These are phyloP conservation scores for Carex cristatella DNA, from an alignment of 176 grass and related monocot genomes.

Conservation along the genomic window DNA sequence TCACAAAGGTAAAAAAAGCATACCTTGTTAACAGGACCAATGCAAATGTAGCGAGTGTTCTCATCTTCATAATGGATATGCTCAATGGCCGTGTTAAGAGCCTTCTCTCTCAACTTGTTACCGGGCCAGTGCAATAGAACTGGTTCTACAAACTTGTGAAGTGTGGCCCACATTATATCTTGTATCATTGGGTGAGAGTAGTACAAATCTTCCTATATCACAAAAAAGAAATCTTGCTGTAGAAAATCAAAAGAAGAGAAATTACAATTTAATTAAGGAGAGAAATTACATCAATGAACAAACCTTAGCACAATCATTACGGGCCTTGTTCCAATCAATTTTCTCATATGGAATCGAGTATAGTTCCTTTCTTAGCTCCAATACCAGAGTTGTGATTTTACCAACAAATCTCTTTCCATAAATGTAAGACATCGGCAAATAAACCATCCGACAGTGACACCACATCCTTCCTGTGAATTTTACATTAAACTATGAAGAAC, in stretches of 20 bases:
- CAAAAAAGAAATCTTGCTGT: conserved; percentile 6
- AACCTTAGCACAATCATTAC: conserved; percentile 97
- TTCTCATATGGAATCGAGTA: conserved; percentile 42
- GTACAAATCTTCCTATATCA: conserved; percentile 89
- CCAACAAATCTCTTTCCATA: conserved; percentile 89
- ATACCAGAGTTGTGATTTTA: conserved; percentile 49
- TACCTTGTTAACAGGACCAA: conserved; percentile 98
- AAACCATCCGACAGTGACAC: conserved; percentile 96
- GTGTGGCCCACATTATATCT: conserved; percentile 85
- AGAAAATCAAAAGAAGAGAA: not conserved
- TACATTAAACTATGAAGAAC: not conserved
- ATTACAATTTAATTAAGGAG: not conserved
- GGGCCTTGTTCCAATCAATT: conserved; percentile 88
- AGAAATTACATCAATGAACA: conserved; percentile 23
- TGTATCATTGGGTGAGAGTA: conserved; percentile 85
- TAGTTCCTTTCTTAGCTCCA: conserved; percentile 75
- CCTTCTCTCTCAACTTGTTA: conserved; percentile 67
- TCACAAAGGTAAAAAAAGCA: not conserved
- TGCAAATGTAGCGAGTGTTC: conserved; percentile 90
- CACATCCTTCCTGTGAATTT: conserved; percentile 74
- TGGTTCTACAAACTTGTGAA: conserved; percentile 93
- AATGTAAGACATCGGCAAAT: conserved; percentile 94
- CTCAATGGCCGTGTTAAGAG: conserved; percentile 63
- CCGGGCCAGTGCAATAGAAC: conserved; percentile 82
- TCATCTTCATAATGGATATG: conserved; percentile 99